Conservation (phyloP, 75 land plant genomes). For the Sequoia sempervirens region DNA sequence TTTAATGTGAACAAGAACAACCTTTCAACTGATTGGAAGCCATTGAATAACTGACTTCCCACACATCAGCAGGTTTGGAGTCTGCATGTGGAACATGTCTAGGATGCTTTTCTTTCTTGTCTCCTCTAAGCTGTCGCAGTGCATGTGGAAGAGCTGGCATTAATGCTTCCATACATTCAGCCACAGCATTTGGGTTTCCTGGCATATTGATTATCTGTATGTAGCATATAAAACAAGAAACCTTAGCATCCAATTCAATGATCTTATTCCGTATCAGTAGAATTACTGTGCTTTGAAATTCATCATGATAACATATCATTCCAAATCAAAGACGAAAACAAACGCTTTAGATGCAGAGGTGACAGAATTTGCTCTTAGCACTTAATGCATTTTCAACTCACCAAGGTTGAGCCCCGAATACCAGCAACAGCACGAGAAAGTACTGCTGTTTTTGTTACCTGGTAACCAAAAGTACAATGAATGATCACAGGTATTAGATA, state of each 20-base stretch:
- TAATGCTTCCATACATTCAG: constrained; percentile 92
- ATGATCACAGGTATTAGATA: not conserved
- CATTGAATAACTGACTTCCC: constrained; percentile 67
- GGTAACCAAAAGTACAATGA: constrained; percentile 3
- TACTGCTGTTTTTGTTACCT: constrained; percentile 95
- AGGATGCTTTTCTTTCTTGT: constrained; percentile 96
- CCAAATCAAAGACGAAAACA: not conserved
- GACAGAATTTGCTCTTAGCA: not conserved
- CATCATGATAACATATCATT: not conserved
- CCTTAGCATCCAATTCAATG: not conserved
- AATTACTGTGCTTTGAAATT: not conserved
- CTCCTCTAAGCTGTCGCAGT: constrained; percentile 84
- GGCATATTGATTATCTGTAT: constrained; percentile 97
- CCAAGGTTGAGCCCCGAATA: constrained; percentile 90
- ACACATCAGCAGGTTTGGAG: constrained; percentile 46
- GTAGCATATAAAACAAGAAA: not conserved
- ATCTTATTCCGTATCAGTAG: not conserved
- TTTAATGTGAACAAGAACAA: constrained; percentile 60
- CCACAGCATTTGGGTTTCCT: constrained; percentile 96
- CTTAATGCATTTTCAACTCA: constrained; percentile 20
- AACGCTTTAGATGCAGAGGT: not conserved
- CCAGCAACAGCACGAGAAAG: constrained; percentile 92
- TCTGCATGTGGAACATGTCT: constrained; percentile 79
- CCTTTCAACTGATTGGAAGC: constrained; percentile 30
- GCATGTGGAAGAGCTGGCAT: constrained; percentile 93